Base-by-base conservation (phyloP, 371 early-diverging fungal genomes). In the Mortierella sp. region DNA sequence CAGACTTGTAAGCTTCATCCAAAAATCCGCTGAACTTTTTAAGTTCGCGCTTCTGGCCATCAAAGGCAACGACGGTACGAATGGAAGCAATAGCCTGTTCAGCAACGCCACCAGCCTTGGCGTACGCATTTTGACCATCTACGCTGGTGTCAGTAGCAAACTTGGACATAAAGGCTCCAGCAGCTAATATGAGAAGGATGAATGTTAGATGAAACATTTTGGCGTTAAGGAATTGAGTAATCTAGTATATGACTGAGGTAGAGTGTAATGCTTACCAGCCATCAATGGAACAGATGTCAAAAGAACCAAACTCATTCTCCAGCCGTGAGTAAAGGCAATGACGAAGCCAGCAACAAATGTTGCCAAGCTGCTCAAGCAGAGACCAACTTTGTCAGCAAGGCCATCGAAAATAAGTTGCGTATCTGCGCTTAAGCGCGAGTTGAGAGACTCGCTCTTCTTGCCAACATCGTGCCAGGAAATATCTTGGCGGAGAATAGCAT, bases 401-500 rank as follows among this genome's bases (percentile, higher is more conserved):
- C 98, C 96, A 84, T 95, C 96, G 79, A 94, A 94, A 59, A 96
- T 88, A 61, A 94, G 71, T 62, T 96, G 88, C 54, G 93, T 90
- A 86, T 96, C 92, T 77, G 91, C 88, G n/a, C 93, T 91, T 22
- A 96, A 88, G 65, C 94, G 90, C 24, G 93, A 91, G 6, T 92
- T 93, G 24, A 92, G 87, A 35, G 93, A 93, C 45, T 93, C 93
- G 71, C 85, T 75, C 84, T 89, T 60, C 85, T 92, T 14, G 93
- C 93, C 49, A 92, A 84, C 61, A 72, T 99, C 99, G 77, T 96
- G 97, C 93, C 95, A 99, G 24, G 90, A 93, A 69, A 96, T 90
- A 28, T 98, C 95, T 81, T 98, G 97, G 39, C 95, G 91, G 47
- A 99, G 86, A 51, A 96, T 89, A 1, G 96, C 86, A 55, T 87